phyloP scores from a whole-genome alignment of 257 asterid genomes.

The Petunia secreta region DNA sequence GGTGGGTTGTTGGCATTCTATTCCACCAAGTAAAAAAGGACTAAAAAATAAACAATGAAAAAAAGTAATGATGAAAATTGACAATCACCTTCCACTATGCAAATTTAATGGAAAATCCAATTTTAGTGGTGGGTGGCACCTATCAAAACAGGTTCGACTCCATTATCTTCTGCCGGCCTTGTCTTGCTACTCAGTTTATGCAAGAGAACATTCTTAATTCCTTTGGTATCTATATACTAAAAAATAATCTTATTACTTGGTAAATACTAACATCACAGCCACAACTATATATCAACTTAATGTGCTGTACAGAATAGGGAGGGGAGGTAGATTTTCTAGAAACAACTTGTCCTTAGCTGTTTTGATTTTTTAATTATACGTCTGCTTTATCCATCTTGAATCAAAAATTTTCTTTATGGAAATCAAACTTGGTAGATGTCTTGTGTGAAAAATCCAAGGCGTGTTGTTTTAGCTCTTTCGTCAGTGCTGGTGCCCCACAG shows the following conservation, averaged over 20 bases:
- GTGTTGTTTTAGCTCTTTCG: slow-evolving; percentile 59
- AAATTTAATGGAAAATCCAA: slow-evolving; percentile 12
- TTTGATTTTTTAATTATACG: not conserved
- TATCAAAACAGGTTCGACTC: slow-evolving; percentile 28
- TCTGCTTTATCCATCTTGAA: not conserved
- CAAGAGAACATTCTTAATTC: slow-evolving; percentile 19
- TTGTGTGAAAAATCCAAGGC: slow-evolving; percentile 75
- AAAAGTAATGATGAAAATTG: not conserved
- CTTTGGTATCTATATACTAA: not conserved
- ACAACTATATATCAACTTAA: slow-evolving; percentile 23
- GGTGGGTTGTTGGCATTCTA: slow-evolving; percentile 19
- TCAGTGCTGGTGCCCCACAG: slow-evolving; percentile 90
- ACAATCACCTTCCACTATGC: not conserved
- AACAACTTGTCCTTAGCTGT: not conserved
- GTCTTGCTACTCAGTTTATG: not conserved
- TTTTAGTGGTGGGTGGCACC: slow-evolving; percentile 20
- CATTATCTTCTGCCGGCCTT: slow-evolving; percentile 25
- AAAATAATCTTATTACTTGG: not conserved
- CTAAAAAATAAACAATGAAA: slow-evolving; percentile 3
- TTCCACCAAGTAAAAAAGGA: slow-evolving; percentile 6
- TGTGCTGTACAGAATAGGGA: slow-evolving; percentile 20
- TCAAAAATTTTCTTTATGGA: slow-evolving; percentile 90
- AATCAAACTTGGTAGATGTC: slow-evolving; percentile 79
- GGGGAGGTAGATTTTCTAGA: slow-evolving; percentile 12
- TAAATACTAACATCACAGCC: slow-evolving; percentile 11